Base-by-base conservation (phyloP, 2,329 filamentous ascomycete genomes). In the Rhynchosporium graminicola region DNA sequence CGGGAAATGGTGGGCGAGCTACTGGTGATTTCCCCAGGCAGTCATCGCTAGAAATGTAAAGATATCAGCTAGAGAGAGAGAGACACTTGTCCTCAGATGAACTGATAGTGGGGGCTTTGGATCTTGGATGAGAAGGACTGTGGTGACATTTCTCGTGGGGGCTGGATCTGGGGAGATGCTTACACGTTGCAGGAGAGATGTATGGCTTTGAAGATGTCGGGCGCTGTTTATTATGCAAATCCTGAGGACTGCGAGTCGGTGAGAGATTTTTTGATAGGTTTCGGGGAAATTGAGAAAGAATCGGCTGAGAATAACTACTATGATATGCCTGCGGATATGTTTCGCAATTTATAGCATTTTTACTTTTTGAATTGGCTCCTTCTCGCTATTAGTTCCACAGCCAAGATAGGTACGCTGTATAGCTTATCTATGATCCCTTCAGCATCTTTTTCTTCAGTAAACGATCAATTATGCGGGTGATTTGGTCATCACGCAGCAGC, bases 191-290 rank as follows among this genome's bases (percentile, higher is more conserved):
- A 65, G 48, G 65, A 67, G 33, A 31, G 65, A 5, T 62, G 55
- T 48, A 59, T 55, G 36, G 65, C 61, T 36, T 42, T 67, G 42
- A 55, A 63, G 55, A 60, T 47, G 45, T 26, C 1, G 13, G 65
- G 63, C 4, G 65, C 50, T 12, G 46, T 54, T 7, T 67, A 40
- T 36, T 65, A 57, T 47, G 33, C 59, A 45, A 60, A 58, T 7
- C 56, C 61, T 6, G 61, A 67, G 56, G 65, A 67, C 26, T 57
- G 61, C 26, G 61, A 63, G 46, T 52, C 10, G 45, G 55, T 65
- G 5, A 61, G 47, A 42, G 51, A 57, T 5, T 20, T 65, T 33
- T 33, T 67, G 46, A 42, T 55, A 2, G 59, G 63, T 1, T 65
- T 65, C 50, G 65, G 65, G 5, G 50, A 65, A 29, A 48, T 59